Base-by-base conservation (phyloP, 169 alveolate genomes). In the Neospora caninum region DNA sequence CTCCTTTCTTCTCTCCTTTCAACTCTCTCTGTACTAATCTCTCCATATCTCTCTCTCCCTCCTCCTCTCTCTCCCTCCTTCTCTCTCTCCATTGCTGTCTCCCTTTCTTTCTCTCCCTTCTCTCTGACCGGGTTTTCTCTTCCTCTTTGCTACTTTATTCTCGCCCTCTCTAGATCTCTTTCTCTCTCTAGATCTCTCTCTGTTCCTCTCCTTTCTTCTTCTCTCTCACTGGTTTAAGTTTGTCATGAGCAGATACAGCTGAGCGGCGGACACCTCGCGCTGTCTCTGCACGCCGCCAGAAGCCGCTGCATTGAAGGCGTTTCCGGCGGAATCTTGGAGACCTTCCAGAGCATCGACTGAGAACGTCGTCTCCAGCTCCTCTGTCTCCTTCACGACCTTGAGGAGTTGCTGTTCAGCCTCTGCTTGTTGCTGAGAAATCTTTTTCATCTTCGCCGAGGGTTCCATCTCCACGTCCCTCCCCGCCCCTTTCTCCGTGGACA, bases 201-300 rank as follows among this genome's bases (percentile, higher is more conserved):
- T 69, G 80, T 69, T 13, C 58, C 58, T 13, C 58, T 25, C 10
- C 29, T 49, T 49, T 13, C 58, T 49, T 13, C 4, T 4, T 49
- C 58, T 49, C 58, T 49, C 96, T 49, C 80, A 96, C 95, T 96
- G 88, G 41, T 94, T 93, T 31, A 96, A 80, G 49, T 96, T 96
- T 7, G 97, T 95, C 87, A 96, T 88, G 34, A 96, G 88, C 10
- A 96, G 89, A 91, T 96, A 92, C 43, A 96, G 89, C 92, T 96
- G 97, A 34, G 97, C 96, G 0, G 95, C 95, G 9, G 95, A 93
- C 25, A 83, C 70, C 29, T 93, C 95, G 36, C 92, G 82, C 91
- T 88, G 93, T 43, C 95, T 91, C 34, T 91, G 73, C 9, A 91
- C 94, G 38, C 89, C 67, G 54, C 58, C 88, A 13, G 45, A n/a